These are phyloP conservation scores for Sporisorium iseilematis-ciliati DNA, from an alignment of 1,284 basidiomycete genomes.

Conservation along the genomic window DNA sequence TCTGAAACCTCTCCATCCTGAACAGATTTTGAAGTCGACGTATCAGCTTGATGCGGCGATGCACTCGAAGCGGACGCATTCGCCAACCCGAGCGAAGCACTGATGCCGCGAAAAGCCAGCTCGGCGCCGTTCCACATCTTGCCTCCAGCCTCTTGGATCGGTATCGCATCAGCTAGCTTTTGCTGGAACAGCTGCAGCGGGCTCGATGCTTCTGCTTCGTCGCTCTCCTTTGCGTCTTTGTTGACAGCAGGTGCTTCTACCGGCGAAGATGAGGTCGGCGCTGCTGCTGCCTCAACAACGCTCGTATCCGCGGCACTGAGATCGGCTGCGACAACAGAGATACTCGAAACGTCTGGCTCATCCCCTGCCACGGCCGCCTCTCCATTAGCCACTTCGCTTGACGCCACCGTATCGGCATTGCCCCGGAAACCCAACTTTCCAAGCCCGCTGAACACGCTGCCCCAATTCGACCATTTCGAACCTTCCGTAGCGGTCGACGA, in stretches of 20 bases:
- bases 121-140: conserved; percentile 54
- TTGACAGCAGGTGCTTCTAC: conserved; percentile 11
- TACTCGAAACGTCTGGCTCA: conserved; percentile 3
- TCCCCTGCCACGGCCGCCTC: not conserved
- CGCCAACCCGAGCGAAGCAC: conserved; percentile 37
- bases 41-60: not conserved
- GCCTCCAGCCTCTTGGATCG: conserved; percentile 45
- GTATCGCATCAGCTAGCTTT: conserved; percentile 15
- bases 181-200: conserved; percentile 39
- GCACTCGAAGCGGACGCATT: not conserved
- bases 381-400: conserved; percentile 5
- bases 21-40: not conserved
- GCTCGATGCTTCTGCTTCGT: conserved; percentile 17
- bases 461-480: conserved; percentile 48
- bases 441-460: conserved; percentile 37
- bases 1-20: conserved; percentile 31
- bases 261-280: conserved; percentile 13
- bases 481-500: conserved; percentile 27
- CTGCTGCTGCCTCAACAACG: not conserved
- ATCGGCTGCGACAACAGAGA: conserved; percentile 12
- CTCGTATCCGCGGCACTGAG: conserved; percentile 6
- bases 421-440: conserved; percentile 35
- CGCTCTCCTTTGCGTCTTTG: not conserved
- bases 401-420: conserved; percentile 12
- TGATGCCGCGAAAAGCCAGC: conserved; percentile 32